Evolutionary conservation across 208 protist species (phyloP).

Genomic region (Borovskyia barvae): DNA sequence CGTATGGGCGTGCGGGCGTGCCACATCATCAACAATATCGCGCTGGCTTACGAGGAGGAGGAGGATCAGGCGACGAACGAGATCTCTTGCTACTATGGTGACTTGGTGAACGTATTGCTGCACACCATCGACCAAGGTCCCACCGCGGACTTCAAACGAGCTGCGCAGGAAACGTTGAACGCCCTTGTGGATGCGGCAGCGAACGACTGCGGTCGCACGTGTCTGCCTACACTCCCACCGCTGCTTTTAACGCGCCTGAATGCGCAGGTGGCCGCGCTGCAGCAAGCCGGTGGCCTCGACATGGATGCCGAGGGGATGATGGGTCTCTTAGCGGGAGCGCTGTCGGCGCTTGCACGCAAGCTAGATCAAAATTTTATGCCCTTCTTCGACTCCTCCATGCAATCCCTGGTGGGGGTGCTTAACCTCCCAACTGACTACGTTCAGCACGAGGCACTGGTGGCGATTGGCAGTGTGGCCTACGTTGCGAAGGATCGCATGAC

Average conservation of each 20-base stretch:
- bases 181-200: conserved; percentile 86
- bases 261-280: conserved; percentile 28
- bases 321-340: conserved; percentile 81
- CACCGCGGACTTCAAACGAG: conserved; percentile 68
- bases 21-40: conserved; percentile 94
- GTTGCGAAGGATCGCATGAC: conserved; percentile 72
- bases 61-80: conserved; percentile 72
- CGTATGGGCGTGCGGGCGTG: conserved; percentile 89
- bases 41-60: conserved; percentile 82
- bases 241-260: conserved; percentile 67
- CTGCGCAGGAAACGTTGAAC: conserved; percentile 95
- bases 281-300: conserved; percentile 16
- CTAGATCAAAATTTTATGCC: conserved; percentile 41
- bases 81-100: conserved; percentile 86
- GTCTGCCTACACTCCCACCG: conserved; percentile 71
- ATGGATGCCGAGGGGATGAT: conserved; percentile 73
- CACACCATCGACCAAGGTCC: conserved; percentile 68
- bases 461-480: conserved; percentile 90
- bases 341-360: conserved; percentile 79
- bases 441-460: conserved; percentile 93
- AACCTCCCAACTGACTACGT: conserved; percentile 62
- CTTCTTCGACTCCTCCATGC: conserved; percentile 58
- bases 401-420: conserved; percentile 55
- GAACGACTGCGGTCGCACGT: conserved; percentile 50
- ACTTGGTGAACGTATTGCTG: conserved; percentile 65